A percentile compares a stretch with the other conserved stretches of the same genome.
Evolutionary conservation across 352 stramenopile genomes (phyloP).

Genomic region (Lagenidium giganteum): DNA sequence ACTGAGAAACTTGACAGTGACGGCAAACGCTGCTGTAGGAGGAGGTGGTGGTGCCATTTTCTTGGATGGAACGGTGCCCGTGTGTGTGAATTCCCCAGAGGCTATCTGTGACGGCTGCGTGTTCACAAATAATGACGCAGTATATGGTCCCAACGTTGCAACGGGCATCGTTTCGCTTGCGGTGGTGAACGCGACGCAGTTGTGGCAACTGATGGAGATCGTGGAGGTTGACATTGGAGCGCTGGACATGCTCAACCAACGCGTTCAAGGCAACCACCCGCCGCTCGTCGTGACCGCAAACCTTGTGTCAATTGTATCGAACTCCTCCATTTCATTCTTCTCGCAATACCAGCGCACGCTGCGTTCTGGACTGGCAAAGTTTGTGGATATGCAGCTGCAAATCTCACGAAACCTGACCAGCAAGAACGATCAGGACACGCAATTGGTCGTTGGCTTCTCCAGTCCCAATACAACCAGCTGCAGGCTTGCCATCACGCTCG

Average conservation of each 20-base stretch:
- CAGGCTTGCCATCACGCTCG: constrained; percentile 7
- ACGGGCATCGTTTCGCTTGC: neutral
- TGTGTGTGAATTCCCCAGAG: neutral
- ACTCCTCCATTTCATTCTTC: too few relatives aligned
- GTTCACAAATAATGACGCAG: neutral
- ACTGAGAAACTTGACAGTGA: too few relatives aligned
- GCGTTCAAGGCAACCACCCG: neutral
- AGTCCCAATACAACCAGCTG: too few relatives aligned
- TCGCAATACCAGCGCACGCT: too few relatives aligned
- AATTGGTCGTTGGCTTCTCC: too few relatives aligned
- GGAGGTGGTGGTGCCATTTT: constrained; percentile 12
- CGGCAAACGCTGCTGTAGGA: constrained; percentile 7
- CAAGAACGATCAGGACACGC: too few relatives aligned
- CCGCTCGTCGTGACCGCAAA: neutral
- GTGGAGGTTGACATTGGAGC: constrained; percentile 1
- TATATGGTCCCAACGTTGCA: constrained; percentile 1
- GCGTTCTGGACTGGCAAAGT: too few relatives aligned
- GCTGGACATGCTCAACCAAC: neutral
- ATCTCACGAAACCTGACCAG: too few relatives aligned
- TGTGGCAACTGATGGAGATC: constrained; percentile 3
- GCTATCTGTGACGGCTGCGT: neutral
- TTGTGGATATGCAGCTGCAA: too few relatives aligned
- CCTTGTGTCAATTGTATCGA: too few relatives aligned
- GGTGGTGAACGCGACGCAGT: neutral
- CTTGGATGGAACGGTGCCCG: constrained; percentile 1